Evolutionary conservation across 2,329 filamentous ascomycete species (phyloP).

Genomic region (Myriangium duriaei): DNA sequence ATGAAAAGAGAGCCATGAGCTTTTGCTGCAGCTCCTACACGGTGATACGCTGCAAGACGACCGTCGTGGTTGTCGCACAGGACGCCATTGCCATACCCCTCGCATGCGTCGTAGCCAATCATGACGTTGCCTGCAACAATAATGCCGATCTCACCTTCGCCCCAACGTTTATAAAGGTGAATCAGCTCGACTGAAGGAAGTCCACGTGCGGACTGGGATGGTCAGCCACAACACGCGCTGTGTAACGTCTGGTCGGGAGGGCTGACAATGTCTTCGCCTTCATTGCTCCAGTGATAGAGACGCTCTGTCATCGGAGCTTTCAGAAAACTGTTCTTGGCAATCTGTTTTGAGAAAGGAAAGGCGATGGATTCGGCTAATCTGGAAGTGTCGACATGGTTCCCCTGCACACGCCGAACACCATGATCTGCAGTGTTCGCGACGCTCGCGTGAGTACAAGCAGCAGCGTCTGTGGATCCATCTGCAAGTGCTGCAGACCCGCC

Average conservation of each 20-base stretch:
- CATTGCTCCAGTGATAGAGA: conserved; percentile 18
- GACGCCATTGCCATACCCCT: conserved; percentile 21
- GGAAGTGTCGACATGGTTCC: conserved; percentile 15
- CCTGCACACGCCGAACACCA: conserved; percentile 16
- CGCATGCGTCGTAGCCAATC: conserved; percentile 20
- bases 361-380: conserved; percentile 16
- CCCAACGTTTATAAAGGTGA: conserved; percentile 19
- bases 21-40: conserved; percentile 16
- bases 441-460: conserved; percentile 15
- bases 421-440: conserved; percentile 10
- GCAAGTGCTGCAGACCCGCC: conserved; percentile 9
- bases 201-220: conserved; percentile 18
- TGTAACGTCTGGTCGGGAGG: too few species aligned
- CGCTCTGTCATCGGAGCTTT: conserved; percentile 23
- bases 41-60: conserved; percentile 15
- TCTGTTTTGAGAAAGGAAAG: conserved; percentile 20
- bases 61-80: conserved; percentile 18
- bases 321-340: conserved; percentile 20
- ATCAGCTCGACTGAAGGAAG: conserved; percentile 17
- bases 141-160: conserved; percentile 20
- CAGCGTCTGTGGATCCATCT: too few species aligned
- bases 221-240: too few species aligned
- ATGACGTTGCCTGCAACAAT: conserved; percentile 22
- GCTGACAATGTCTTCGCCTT: conserved; percentile 15
- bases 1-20: conserved; percentile 18